Evolutionary conservation across 2,329 filamentous ascomycete species (phyloP).

Genomic region (Furcasterigmium furcatum): DNA sequence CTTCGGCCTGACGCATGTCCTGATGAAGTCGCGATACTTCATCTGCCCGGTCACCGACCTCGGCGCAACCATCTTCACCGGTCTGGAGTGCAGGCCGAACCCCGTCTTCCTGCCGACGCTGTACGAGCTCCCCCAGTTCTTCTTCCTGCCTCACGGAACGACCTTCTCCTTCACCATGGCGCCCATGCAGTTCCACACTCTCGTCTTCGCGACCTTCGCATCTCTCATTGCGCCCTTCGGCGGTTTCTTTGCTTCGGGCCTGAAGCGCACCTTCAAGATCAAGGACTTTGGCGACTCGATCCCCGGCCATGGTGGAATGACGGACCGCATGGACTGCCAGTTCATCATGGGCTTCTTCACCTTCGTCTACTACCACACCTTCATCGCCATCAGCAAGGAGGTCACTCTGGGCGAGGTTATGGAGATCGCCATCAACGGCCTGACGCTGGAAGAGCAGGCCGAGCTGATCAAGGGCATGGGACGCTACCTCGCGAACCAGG

Average conservation of each 20-base stretch:
- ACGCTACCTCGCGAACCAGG: slow-evolving; percentile 64
- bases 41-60: slow-evolving; percentile 97
- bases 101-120: slow-evolving; percentile 81
- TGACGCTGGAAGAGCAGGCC: slow-evolving; percentile 83
- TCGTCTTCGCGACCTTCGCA: slow-evolving; percentile 88
- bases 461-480: slow-evolving; percentile 68
- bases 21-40: slow-evolving; percentile 94
- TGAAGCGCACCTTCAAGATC: slow-evolving; percentile 99
- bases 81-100: slow-evolving; percentile 85
- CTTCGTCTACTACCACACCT: slow-evolving; percentile 98
- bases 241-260: slow-evolving; percentile 94
- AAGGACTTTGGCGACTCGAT: slow-evolving; percentile 99
- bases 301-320: slow-evolving; percentile 95
- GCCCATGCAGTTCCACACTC: slow-evolving; percentile 91
- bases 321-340: slow-evolving; percentile 98
- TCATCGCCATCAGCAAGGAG: slow-evolving; percentile 80
- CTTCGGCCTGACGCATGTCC: slow-evolving; percentile 73
- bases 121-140: slow-evolving; percentile 70
- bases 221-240: slow-evolving; percentile 96
- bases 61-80: slow-evolving; percentile 88
- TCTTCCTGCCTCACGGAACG: slow-evolving; percentile 60
- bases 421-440: slow-evolving; percentile 86
- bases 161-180: slow-evolving; percentile 69
- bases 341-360: slow-evolving; percentile 99
- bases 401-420: slow-evolving; percentile 82